These are phyloP conservation scores for Neoboletus brunneissimus DNA, from an alignment of 768 basidiomycete genomes.

Conservation along the genomic window DNA sequence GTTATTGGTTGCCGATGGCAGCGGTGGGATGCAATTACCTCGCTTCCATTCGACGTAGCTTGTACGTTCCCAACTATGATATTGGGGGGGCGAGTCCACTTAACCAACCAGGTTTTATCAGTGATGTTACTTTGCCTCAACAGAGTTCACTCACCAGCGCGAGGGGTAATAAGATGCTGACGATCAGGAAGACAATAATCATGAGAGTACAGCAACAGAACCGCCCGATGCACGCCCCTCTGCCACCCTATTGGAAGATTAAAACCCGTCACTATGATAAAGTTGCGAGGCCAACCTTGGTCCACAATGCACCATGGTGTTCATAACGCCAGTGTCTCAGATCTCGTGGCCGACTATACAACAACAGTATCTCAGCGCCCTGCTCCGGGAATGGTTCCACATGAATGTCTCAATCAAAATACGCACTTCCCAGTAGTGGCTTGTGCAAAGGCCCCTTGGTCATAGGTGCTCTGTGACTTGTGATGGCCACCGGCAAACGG, in stretches of 20 bases:
- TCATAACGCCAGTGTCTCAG: slow-evolving; percentile 54
- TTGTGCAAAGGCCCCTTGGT: slow-evolving; percentile 42
- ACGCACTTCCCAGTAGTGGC: slow-evolving; percentile 31
- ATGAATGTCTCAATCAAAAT: slow-evolving; percentile 5
- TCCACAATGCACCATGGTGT: slow-evolving; percentile 66
- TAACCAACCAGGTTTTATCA: slow-evolving; percentile 2
- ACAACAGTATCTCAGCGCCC: slow-evolving; percentile 3
- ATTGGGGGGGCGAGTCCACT: slow-evolving; percentile 81
- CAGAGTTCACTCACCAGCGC: slow-evolving; percentile 50
- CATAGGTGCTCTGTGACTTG: slow-evolving; percentile 37
- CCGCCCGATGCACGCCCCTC: slow-evolving; percentile 58
- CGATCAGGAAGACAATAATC: slow-evolving; percentile 58
- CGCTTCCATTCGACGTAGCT: slow-evolving; percentile 38
- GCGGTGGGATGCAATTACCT: slow-evolving; percentile 36
- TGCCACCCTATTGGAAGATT: slow-evolving; percentile 46
- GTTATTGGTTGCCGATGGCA: slow-evolving; percentile 15
- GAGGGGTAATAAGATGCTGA: slow-evolving; percentile 64
- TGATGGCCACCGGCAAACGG: slow-evolving; percentile 20
- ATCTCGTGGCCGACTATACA: slow-evolving; percentile 25
- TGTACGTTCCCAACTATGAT: slow-evolving; percentile 53
- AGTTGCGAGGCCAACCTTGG: slow-evolving; percentile 41
- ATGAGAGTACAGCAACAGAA: slow-evolving; percentile 77
- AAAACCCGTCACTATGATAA: neutral
- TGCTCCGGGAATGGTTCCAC: neutral
- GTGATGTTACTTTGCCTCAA: neutral